Evolutionary conservation across 2,329 filamentous ascomycete genomes (phyloP).

Genomic region (Aurifilum marmelostoma): DNA sequence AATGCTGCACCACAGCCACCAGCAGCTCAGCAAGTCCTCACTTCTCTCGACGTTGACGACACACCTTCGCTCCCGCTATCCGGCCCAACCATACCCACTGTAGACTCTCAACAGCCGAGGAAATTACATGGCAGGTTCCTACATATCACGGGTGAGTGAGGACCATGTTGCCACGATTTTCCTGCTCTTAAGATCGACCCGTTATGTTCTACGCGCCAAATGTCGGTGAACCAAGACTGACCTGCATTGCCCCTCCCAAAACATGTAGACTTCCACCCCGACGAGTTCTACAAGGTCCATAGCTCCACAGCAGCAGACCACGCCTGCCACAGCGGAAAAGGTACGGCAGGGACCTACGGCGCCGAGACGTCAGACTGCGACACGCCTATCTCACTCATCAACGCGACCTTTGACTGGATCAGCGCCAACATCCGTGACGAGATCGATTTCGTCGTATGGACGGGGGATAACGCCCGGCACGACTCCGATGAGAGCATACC

Average conservation of each 20-base stretch:
- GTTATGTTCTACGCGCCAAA: conserved; percentile 29
- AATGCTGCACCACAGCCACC: conserved; percentile 33
- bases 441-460: conserved; percentile 92
- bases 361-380: conserved; percentile 90
- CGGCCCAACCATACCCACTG: conserved; percentile 27
- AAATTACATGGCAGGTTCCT: conserved; percentile 76
- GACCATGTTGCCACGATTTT: background rate
- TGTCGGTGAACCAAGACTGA: conserved; percentile 10
- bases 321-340: conserved; percentile 79
- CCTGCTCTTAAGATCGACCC: conserved; percentile 7
- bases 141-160: conserved; percentile 77
- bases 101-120: conserved; percentile 40
- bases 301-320: conserved; percentile 68
- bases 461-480: conserved; percentile 86
- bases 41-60: conserved; percentile 14
- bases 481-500: conserved; percentile 84
- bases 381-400: conserved; percentile 75
- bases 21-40: conserved; percentile 28
- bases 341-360: conserved; percentile 79
- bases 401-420: conserved; percentile 92
- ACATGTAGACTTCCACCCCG: conserved; percentile 81
- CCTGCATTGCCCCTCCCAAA: background rate
- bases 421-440: conserved; percentile 73
- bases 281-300: conserved; percentile 81
- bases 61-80: conserved; percentile 18